Base-by-base conservation (phyloP, 768 basidiomycete genomes). In the Rubroboletus pulcherrimus region DNA sequence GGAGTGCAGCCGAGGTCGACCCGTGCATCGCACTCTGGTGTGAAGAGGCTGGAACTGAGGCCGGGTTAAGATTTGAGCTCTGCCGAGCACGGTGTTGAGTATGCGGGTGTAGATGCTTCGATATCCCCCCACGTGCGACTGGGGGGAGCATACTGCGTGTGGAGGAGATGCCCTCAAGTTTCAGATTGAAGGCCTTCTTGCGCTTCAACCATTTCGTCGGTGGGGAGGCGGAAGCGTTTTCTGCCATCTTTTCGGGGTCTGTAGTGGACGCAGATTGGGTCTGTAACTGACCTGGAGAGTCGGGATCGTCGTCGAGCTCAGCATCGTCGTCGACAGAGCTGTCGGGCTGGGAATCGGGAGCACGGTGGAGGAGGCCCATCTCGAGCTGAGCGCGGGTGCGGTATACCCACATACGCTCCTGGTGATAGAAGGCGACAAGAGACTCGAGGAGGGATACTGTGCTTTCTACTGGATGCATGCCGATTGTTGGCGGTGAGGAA, bases 391-490 rank as follows among this genome's bases (percentile, higher is more conserved):
- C 81, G 39, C 85, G 82, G 46, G 83, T 84, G 53, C 82, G 82
- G 58, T 84, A 81, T 7, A 87, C 80, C 85, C 87, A 89, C 73
- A 80, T 81, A 38, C 82, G 82, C 71, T 88, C 85, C 59, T 82
- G 79, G 65, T 86, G 81, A 68, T 89, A 89, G 62, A 84, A 87
- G 7, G 78, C 73, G 40, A 84, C 77, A 49, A 89, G 81, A 29
- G 80, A 79, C 62, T 86, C 82, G 64, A 88, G 82, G 59, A 85
- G 78, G 60, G 77, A 72, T 43, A 80, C 73, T n/a, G 86, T 82
- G 14, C 74, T 74, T 35, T 75, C 72, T 37, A 79, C 73, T 15
- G 75, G 71, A 51, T 71, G 72, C 46, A 66, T 59, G 45, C 61
- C 69, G 21, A 66, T 57, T 3, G 67, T 62, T 40, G 66, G 55